Evolutionary conservation across 2,329 filamentous ascomycete species (phyloP).

Genomic region (Aspergillus fijiensis): DNA sequence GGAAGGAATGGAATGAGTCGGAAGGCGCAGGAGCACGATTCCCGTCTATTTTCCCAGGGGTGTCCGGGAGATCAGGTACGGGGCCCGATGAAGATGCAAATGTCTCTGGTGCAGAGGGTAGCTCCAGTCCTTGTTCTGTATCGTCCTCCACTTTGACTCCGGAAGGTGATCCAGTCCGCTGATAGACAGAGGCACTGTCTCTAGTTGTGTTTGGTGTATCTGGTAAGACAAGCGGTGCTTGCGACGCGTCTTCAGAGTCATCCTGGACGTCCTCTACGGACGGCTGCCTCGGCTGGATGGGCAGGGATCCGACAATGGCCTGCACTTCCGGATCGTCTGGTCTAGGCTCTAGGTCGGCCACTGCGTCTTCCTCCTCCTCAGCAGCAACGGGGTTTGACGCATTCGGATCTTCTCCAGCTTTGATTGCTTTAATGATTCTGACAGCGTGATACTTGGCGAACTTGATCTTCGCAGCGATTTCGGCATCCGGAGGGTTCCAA

Average conservation of each 20-base stretch:
- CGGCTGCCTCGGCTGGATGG: constrained; percentile 49
- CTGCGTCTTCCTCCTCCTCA: constrained; percentile 48
- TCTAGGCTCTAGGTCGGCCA: constrained; percentile 50
- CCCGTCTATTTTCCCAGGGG: constrained; percentile 24
- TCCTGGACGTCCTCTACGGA: constrained; percentile 62
- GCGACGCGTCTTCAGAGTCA: constrained; percentile 54
- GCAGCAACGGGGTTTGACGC: constrained; percentile 74
- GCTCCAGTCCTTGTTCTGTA: constrained; percentile 34
- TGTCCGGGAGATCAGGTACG: constrained; percentile 34
- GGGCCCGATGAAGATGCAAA: constrained; percentile 31
- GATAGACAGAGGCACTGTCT: constrained; percentile 26
- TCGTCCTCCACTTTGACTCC: constrained; percentile 37
- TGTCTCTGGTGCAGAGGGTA: constrained; percentile 40
- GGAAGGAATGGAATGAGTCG: constrained; percentile 43
- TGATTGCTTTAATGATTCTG: constrained; percentile 85
- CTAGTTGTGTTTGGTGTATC: constrained; percentile 22
- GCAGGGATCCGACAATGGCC: constrained; percentile 46
- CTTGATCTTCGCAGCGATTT: constrained; percentile 83
- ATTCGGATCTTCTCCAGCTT: constrained; percentile 89
- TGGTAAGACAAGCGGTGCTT: constrained; percentile 43
- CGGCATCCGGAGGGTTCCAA: constrained; percentile 73
- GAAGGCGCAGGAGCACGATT: constrained; percentile 16
- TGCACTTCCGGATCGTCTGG: constrained; percentile 66
- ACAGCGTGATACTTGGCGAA: constrained; percentile 95
- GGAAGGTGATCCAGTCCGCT: constrained; percentile 24